Evolutionary conservation across 352 stramenopile genomes (phyloP).

Genomic region (Elongisporangium undulatum): DNA sequence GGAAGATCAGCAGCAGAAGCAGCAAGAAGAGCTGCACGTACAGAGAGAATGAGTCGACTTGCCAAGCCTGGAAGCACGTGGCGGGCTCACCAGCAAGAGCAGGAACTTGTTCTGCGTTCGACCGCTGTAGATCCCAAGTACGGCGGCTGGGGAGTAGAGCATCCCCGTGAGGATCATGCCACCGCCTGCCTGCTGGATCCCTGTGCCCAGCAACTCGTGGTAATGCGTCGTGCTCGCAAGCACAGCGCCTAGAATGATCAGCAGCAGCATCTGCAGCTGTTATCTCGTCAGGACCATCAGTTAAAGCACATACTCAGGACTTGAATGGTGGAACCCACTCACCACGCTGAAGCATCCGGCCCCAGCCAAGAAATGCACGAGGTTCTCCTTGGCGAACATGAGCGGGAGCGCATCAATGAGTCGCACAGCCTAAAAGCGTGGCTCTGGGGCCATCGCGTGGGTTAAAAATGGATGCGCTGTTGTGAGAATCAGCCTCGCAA

Average conservation of each 20-base stretch:
- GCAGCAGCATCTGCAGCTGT: slow-evolving; percentile 48
- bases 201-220: slow-evolving; percentile 49
- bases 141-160: slow-evolving; percentile 41
- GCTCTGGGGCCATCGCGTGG: slow-evolving; percentile 4
- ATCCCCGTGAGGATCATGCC: slow-evolving; percentile 65
- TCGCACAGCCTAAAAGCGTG: not conserved
- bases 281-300: not conserved
- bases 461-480: not conserved
- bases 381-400: slow-evolving; percentile 62
- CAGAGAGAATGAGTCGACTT: not conserved
- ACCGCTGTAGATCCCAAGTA: slow-evolving; percentile 46
- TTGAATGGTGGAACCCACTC: slow-evolving; percentile 11
- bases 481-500: not conserved
- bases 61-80: not conserved
- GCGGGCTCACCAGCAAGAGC: slow-evolving; percentile 34
- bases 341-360: slow-evolving; percentile 61
- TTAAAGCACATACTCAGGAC: not conserved
- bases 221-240: slow-evolving; percentile 53
- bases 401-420: not conserved
- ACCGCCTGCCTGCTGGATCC: slow-evolving; percentile 47
- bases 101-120: slow-evolving; percentile 77
- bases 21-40: slow-evolving; percentile 35
- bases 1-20: slow-evolving; percentile 38
- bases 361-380: slow-evolving; percentile 55
- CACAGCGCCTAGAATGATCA: slow-evolving; percentile 42